Percentiles rank a stretch among this genome's conserved stretches.
These are phyloP conservation scores for Rugonectria rugulosa DNA, from an alignment of 2,329 filamentous ascomycete species.

Conservation along the genomic window DNA sequence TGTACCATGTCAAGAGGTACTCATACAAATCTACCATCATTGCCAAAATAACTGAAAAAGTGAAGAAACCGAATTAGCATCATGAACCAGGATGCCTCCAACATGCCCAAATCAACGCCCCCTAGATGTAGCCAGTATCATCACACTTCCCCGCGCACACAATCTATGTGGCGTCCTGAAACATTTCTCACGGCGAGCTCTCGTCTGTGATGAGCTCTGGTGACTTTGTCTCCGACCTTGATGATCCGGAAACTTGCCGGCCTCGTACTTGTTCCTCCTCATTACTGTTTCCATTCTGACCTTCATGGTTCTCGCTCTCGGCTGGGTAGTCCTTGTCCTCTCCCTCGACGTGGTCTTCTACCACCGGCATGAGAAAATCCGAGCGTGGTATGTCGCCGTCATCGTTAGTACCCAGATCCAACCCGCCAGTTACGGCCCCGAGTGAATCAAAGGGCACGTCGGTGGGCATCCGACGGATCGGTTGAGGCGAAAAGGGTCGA, in stretches of 20 bases:
- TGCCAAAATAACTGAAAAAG: slow-evolving; percentile 6
- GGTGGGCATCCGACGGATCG: slow-evolving; percentile 50
- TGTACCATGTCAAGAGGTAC: slow-evolving; percentile 32
- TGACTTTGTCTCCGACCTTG: slow-evolving; percentile 30
- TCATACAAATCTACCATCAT: slow-evolving; percentile 36
- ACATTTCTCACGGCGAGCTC: slow-evolving; percentile 38
- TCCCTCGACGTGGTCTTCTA: slow-evolving; percentile 28
- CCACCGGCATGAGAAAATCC: slow-evolving; percentile 34
- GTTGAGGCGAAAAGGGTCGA: slow-evolving; percentile 68
- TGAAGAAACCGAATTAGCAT: slow-evolving; percentile 15
- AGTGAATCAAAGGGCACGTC: slow-evolving; percentile 52
- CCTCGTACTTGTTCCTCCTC: slow-evolving; percentile 27
- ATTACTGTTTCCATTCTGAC: neutral
- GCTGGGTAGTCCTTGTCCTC: slow-evolving; percentile 4
- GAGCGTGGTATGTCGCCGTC: slow-evolving; percentile 28
- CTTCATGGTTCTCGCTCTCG: slow-evolving; percentile 11
- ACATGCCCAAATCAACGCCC: slow-evolving; percentile 32
- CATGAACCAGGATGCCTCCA: slow-evolving; percentile 28
- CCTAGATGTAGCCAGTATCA: slow-evolving; percentile 23
- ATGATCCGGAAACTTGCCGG: slow-evolving; percentile 24
- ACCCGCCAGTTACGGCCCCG: slow-evolving; percentile 33
- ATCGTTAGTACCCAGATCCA: slow-evolving; percentile 25
- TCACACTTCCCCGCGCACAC: slow-evolving; percentile 1
- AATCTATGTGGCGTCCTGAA: slow-evolving; percentile 8
- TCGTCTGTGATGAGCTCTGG: slow-evolving; percentile 40